A percentile compares a stretch with the other conserved stretches of the same genome.
These are phyloP conservation scores for Paxillus ammoniavirescens DNA, from an alignment of 768 basidiomycete species.

Conservation along the genomic window DNA sequence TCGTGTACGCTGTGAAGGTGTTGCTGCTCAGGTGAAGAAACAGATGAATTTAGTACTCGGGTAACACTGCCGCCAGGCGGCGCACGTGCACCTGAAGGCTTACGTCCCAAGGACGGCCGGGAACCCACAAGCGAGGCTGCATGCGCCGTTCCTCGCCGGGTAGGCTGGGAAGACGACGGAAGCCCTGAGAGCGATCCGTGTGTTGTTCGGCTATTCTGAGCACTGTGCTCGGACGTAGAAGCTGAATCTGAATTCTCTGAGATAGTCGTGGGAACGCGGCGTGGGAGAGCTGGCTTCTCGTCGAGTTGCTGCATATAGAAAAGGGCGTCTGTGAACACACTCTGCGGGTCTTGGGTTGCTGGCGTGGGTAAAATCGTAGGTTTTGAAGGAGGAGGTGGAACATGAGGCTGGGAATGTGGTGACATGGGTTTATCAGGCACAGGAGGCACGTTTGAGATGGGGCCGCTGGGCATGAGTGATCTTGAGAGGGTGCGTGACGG, in stretches of 20 bases:
- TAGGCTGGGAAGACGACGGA: slow-evolving; percentile 19
- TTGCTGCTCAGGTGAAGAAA: slow-evolving; percentile 38
- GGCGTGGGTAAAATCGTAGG: slow-evolving; percentile 11
- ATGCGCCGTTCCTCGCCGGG: slow-evolving; percentile 25
- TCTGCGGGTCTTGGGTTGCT: slow-evolving; percentile 28
- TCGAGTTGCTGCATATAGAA: slow-evolving; percentile 68
- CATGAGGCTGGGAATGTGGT: slow-evolving; percentile 13
- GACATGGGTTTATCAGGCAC: slow-evolving; percentile 25
- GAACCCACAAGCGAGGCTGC: slow-evolving; percentile 37
- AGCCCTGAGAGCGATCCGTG: slow-evolving; percentile 21
- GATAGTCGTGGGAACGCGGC: slow-evolving; percentile 46
- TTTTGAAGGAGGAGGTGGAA: slow-evolving; percentile 28
- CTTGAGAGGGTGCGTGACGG: slow-evolving; percentile 7
- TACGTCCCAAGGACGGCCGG: slow-evolving; percentile 50
- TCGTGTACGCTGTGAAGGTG: slow-evolving; percentile 25
- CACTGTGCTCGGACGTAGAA: slow-evolving; percentile 31
- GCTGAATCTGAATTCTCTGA: slow-evolving; percentile 40
- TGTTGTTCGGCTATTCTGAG: slow-evolving; percentile 15
- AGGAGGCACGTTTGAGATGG: slow-evolving; percentile 21
- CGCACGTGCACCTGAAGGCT: slow-evolving; percentile 84
- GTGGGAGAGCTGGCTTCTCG: slow-evolving; percentile 27
- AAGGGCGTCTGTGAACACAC: slow-evolving; percentile 54
- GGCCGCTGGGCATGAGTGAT: slow-evolving; percentile 10
- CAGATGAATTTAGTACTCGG: slow-evolving; percentile 39
- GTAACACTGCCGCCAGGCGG: slow-evolving; percentile 31